Evolutionary conservation across 441 rosid species (phyloP), one percentile per base, ranked within the genome.

Genomic region (Jatropha multifida): DNA sequence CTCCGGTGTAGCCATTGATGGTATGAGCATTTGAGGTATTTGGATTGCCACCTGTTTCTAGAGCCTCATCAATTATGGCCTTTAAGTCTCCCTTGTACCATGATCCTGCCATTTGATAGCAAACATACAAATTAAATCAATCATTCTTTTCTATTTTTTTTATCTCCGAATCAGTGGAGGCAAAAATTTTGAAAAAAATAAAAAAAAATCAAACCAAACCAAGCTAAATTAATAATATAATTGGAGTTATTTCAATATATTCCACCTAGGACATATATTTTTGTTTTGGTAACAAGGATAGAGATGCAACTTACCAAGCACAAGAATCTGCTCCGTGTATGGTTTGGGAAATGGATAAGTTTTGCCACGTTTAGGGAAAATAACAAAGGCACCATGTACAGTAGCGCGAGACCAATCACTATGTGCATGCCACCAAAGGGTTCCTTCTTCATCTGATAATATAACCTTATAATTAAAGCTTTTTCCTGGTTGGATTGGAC

Each of bases 1-100:
- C 77, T 63, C 86, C 86, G 4, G 83, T 79, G 65, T 75, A 77
- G 26, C 85, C 85, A 26, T 83, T 80, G 77, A 83, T 71, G 7
- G 79, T 80, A 42, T 70, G 78, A 60, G 81, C 85, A 60, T 76
- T 65, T 0, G 83, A 79, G 6, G 26, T 5, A 51, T 71, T 71
- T 1, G 78, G 71, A 6, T 66, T 74, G 4, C 81, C 80, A 2
- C 82, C 85, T 12, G 76, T 51, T 44, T 63, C 67, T 2, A 79
- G 3, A 18, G 75, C 71, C 14, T 70, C 69, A 11, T 52, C 48
- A 7, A 76, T 65, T 51, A 76, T 74, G 0, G 49, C 73, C 69
- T 46, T 79, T 42, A 82, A 78, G 61, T 79, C 82, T 23, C 74
- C 82, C 26, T 76, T 79, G 49, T 49, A 82, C 85, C 83, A 82